Percentiles rank a stretch among this genome's conserved stretches.
phyloP scores from a whole-genome alignment of 2,329 filamentous ascomycete genomes.

The Nemania sp. region DNA sequence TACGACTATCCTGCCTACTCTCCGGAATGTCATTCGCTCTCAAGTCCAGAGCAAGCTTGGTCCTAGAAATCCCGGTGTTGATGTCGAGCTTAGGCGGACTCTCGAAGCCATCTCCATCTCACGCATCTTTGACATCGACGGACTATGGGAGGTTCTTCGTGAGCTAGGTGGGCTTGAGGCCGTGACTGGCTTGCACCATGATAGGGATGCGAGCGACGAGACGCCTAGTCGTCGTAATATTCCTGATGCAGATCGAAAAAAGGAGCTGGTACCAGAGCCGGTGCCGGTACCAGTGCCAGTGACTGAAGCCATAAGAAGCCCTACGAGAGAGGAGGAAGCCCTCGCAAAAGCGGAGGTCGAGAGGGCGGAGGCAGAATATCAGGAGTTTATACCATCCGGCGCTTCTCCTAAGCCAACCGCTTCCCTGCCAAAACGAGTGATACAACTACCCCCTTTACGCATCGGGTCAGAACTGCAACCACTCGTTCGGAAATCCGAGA shows the following conservation, averaged over 20 bases:
- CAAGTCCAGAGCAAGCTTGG: slow-evolving; percentile 40
- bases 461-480: slow-evolving; percentile 8
- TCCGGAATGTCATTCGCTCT: slow-evolving; percentile 48
- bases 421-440: slow-evolving; percentile 10
- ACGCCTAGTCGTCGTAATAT: neutral
- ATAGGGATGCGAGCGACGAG: neutral
- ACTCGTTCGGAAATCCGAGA: slow-evolving; percentile 14
- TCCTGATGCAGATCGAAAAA: neutral
- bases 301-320: neutral
- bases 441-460: slow-evolving; percentile 24
- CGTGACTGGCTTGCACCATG: neutral
- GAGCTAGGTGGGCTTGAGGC: slow-evolving; percentile 50
- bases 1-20: slow-evolving; percentile 45
- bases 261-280: neutral
- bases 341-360: neutral
- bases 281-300: too few species aligned
- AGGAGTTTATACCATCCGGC: neutral
- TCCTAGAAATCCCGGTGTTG: slow-evolving; percentile 21
- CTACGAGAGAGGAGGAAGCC: neutral
- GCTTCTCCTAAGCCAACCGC: slow-evolving; percentile 20
- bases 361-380: neutral
- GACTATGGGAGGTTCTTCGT: slow-evolving; percentile 59
- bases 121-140: slow-evolving; percentile 62
- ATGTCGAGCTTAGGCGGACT: slow-evolving; percentile 40
- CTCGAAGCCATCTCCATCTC: slow-evolving; percentile 59